phyloP scores from a whole-genome alignment of 306 rosid species.

The Gastrolobium bilobum region DNA sequence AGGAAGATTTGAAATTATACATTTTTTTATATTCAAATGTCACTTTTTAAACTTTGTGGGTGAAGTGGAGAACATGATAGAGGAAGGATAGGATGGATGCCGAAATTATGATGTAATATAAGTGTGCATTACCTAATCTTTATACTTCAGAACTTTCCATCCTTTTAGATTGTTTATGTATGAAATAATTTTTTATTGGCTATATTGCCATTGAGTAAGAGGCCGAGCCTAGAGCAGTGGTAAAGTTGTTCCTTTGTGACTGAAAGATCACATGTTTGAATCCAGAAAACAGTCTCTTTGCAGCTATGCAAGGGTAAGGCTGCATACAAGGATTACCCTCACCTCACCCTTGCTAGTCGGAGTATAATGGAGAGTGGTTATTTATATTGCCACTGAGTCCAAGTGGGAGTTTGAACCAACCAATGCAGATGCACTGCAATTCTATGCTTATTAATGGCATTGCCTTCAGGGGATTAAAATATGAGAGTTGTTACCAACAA shows the following conservation, averaged over 20 bases:
- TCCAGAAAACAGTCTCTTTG: too few relatives aligned
- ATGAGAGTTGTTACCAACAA: background rate
- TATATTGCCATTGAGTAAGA: background rate
- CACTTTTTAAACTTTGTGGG: background rate
- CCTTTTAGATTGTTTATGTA: background rate
- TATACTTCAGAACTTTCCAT: slow-evolving; percentile 11
- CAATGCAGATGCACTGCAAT: slow-evolving; percentile 29
- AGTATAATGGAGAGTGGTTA: too few relatives aligned
- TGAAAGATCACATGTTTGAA: too few relatives aligned
- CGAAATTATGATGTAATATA: background rate
- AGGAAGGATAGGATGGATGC: background rate
- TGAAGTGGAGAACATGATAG: slow-evolving; percentile 18
- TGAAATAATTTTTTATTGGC: slow-evolving; percentile 12
- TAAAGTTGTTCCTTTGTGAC: too few relatives aligned
- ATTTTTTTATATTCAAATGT: slow-evolving; percentile 19
- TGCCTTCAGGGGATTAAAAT: slow-evolving; percentile 9
- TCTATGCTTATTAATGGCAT: slow-evolving; percentile 28
- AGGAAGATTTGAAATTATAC: slow-evolving; percentile 10
- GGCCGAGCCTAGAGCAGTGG: too few relatives aligned
- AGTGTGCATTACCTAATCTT: background rate
- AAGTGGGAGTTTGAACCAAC: slow-evolving; percentile 39
- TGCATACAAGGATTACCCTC: too few relatives aligned
- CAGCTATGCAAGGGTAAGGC: too few relatives aligned
- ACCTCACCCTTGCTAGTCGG: too few relatives aligned
- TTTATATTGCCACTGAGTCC: too few relatives aligned